Evolutionary conservation across 83 land plant genomes (phyloP).

Genomic region (Picea engelmannii): DNA sequence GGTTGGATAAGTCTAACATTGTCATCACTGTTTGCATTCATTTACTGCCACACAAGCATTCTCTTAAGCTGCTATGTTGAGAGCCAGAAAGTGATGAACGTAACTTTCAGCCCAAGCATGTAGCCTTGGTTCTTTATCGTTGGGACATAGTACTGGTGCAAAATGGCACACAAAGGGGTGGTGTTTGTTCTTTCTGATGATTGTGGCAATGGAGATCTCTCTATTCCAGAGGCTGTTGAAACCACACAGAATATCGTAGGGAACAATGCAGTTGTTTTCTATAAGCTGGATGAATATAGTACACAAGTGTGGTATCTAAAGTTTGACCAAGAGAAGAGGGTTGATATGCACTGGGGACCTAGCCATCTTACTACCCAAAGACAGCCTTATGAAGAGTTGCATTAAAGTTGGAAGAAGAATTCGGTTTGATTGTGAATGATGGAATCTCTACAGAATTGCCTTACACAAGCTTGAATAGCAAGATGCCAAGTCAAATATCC

Average conservation of each 20-base stretch:
- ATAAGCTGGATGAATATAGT: constrained; percentile 46
- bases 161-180: constrained; percentile 78
- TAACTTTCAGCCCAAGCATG: no score
- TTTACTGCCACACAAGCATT: constrained; percentile 80
- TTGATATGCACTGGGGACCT: no score
- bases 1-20: constrained; percentile 73
- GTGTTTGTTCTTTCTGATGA: constrained; percentile 71
- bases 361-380: no score
- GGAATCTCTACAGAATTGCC: no score
- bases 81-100: constrained; percentile 38
- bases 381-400: no score
- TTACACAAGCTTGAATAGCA: no score
- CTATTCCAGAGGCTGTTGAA: constrained; percentile 71
- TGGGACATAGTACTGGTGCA: constrained; percentile 38
- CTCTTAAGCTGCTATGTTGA: constrained; percentile 78
- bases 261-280: constrained; percentile 64
- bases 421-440: no score
- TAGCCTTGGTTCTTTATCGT: no score
- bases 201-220: constrained; percentile 85
- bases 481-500: no score
- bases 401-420: no score
- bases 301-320: neutral
- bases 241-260: constrained; percentile 74
- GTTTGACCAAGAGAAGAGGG: neutral
- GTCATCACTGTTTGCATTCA: constrained; percentile 51